Evolutionary conservation across 1,139 yeast species (phyloP).

Genomic region (Lodderomyces oxycetoniae): DNA sequence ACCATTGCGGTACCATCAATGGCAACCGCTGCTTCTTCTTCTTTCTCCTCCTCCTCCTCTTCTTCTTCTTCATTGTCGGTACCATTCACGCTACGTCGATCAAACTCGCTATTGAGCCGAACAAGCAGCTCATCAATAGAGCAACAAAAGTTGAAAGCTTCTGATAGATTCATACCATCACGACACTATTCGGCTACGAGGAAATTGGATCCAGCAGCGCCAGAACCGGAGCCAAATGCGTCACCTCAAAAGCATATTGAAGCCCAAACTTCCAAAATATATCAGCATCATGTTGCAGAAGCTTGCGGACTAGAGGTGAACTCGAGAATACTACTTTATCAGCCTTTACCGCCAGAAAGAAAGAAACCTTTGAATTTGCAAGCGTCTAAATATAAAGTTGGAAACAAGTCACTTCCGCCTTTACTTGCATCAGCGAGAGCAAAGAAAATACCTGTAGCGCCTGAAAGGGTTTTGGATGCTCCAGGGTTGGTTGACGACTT

Average conservation of each 20-base stretch:
- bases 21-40: background rate
- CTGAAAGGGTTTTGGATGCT: slow-evolving; percentile 92
- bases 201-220: slow-evolving; percentile 29
- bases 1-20: slow-evolving; percentile 8
- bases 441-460: slow-evolving; percentile 78
- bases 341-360: slow-evolving; percentile 81
- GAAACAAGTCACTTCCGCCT: slow-evolving; percentile 30
- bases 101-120: slow-evolving; percentile 31
- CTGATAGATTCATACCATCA: slow-evolving; percentile 45
- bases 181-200: slow-evolving; percentile 41
- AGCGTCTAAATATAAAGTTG: slow-evolving; percentile 17
- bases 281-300: slow-evolving; percentile 84
- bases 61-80: slow-evolving; percentile 10
- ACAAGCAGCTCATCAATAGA: slow-evolving; percentile 21
- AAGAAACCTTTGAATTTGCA: slow-evolving; percentile 50
- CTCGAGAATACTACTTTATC: slow-evolving; percentile 79
- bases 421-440: slow-evolving; percentile 50
- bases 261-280: slow-evolving; percentile 66
- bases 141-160: slow-evolving; percentile 20
- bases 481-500: slow-evolving; percentile 94
- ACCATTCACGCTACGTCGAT: slow-evolving; percentile 28
- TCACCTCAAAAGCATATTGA: slow-evolving; percentile 54
- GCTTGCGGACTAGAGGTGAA: slow-evolving; percentile 90
- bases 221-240: slow-evolving; percentile 38
- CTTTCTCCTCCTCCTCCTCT: slow-evolving; percentile 7